Conservation (phyloP, 305 asterid genomes). For the Solanum chacoense region DNA sequence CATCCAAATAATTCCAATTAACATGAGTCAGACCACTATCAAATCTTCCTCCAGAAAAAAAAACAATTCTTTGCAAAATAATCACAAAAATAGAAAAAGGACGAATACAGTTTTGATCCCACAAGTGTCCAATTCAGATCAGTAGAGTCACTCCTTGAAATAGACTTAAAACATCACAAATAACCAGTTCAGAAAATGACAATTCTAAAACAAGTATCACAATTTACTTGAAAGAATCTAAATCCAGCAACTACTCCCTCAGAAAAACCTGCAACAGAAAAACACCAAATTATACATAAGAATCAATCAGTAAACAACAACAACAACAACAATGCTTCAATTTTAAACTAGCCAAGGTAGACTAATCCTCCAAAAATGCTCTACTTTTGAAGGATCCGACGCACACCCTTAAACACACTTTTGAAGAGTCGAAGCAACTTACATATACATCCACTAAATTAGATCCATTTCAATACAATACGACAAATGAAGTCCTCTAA, state of each 20-base stretch:
- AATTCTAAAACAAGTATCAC: constrained; percentile 2
- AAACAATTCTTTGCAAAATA: not conserved
- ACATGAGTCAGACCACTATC: not conserved
- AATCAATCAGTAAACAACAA: not conserved
- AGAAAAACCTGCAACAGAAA: constrained; percentile 6
- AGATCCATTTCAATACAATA: not conserved
- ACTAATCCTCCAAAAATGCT: not conserved
- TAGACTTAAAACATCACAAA: constrained; percentile 10
- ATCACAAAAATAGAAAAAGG: constrained; percentile 7
- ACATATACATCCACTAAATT: not conserved
- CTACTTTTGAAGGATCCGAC: not conserved
- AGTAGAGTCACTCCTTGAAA: constrained; percentile 8
- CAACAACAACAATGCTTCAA: not conserved
- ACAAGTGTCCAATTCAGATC: constrained; percentile 20
- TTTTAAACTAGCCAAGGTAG: not conserved
- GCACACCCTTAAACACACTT: not conserved
- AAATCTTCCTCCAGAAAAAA: not conserved
- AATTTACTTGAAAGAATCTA: not conserved
- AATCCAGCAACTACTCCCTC: constrained; percentile 9
- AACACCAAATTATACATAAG: not conserved
- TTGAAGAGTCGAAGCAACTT: not conserved
- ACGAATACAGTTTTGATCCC: not conserved
- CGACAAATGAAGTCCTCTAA: not conserved
- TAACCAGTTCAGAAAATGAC: constrained; percentile 9
- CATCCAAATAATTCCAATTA: not conserved